Conservation (phyloP, 495 filamentous ascomycete genomes). For the Penicillium turbatum region DNA sequence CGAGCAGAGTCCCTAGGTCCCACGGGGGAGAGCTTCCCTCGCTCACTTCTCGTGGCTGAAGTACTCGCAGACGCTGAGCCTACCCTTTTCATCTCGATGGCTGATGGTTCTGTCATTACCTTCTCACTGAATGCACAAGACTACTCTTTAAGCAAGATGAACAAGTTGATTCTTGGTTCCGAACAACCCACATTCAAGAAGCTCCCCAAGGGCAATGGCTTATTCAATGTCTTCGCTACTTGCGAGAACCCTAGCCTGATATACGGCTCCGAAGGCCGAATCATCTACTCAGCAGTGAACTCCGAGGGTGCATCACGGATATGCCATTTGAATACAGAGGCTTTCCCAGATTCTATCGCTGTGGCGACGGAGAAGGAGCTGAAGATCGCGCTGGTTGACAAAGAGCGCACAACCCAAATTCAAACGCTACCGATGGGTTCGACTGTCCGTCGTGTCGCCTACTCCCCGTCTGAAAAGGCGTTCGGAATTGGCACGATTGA, state of each 20-base stretch:
- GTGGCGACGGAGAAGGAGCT: conserved; percentile 73
- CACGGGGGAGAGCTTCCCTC: conserved; percentile 66
- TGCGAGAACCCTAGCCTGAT: conserved; percentile 93
- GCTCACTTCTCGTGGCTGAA: conserved; percentile 73
- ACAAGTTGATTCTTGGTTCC: conserved; percentile 80
- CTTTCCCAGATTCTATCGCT: conserved; percentile 75
- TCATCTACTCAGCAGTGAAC: conserved; percentile 94
- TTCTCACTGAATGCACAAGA: conserved; percentile 63
- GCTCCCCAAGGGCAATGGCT: conserved; percentile 57
- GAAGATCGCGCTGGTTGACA: conserved; percentile 78
- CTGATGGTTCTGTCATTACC: conserved; percentile 86
- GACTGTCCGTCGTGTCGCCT: conserved; percentile 81
- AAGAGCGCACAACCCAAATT: conserved; percentile 80
- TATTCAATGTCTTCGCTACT: conserved; percentile 84
- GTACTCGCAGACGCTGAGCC: conserved; percentile 60
- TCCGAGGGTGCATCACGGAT: conserved; percentile 77
- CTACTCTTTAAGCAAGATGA: conserved; percentile 62
- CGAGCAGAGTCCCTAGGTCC: conserved; percentile 56
- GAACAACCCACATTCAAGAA: conserved; percentile 75
- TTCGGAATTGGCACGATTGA: conserved; percentile 86
- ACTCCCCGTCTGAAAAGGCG: conserved; percentile 71
- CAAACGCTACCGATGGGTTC: conserved; percentile 72
- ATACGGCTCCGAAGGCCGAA: conserved; percentile 79
- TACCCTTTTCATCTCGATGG: conserved; percentile 88
- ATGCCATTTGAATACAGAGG: conserved; percentile 74